Evolutionary conservation across 2,329 filamentous ascomycete species (phyloP), one percentile per base, ranked within the genome.

Genomic region (Albifimbria verrucaria): DNA sequence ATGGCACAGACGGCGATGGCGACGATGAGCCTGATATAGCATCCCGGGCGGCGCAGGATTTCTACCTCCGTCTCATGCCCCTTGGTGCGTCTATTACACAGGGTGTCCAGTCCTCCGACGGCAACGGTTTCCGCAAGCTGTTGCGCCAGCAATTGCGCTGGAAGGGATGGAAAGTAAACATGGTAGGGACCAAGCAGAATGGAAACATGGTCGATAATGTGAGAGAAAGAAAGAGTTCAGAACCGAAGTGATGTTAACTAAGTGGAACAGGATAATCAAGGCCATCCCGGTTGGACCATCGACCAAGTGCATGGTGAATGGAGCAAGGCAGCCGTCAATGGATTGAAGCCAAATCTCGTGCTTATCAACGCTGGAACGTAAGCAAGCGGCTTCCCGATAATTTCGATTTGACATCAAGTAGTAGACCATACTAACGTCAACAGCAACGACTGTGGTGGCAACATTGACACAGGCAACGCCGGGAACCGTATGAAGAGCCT

Each of bases 31-130:
- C n/a, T n/a, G n/a, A n/a, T n/a, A n/a, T 15, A 32, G 15, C 39
- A 43, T n/a, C n/a, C n/a, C n/a, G 39, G n/a, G 39, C 39, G 7
- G 48, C 48, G 12, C 9, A 49, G 26, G 49, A 57, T 46, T 56
- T 58, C 32, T 52, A 53, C 24, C 50, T 60, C 18, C 54, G 56
- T 26, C 69, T 74, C 55, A 70, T 75, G 66, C 64, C 71, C 1
- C 60, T 75, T 6, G 56, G 58, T 22, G 54, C n/a, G 0, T 73
- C 70, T 45, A 73, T 75, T 55, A 71, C 70, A 7, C 68, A 56
- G 26, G 72, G 73, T 43, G 53, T 52, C 6, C 57, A 26, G 54
- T 53, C 3, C n/a, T 18, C 24, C 7, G 44, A 54, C 11, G 28
- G 46, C 45, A 71, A 72, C 56, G 71, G 72, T 26, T 75, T 73